Conservation (phyloP, 179 eudicot species). For the Beta lomatogona region DNA sequence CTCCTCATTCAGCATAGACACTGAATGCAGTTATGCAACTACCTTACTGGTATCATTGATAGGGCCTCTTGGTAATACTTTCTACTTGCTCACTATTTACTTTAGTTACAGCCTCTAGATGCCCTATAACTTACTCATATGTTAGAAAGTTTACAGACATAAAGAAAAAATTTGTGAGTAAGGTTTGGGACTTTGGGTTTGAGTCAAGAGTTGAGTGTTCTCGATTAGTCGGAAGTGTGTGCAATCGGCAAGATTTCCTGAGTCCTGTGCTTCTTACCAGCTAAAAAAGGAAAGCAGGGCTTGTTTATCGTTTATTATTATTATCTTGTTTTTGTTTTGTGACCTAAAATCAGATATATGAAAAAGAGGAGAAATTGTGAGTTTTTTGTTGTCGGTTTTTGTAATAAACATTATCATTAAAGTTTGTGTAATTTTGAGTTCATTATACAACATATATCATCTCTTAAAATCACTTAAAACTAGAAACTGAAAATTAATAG, state of each 20-base stretch:
- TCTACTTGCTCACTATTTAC: too few species aligned
- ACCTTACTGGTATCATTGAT: not conserved
- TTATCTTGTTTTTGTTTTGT: not conserved
- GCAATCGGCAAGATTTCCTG: not conserved
- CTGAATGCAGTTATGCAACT: not conserved
- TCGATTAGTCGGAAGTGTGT: too few species aligned
- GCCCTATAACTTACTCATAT: not conserved
- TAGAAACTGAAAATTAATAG: not conserved
- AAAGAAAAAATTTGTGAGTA: too few species aligned
- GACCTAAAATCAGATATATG: not conserved
- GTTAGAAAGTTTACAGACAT: not conserved
- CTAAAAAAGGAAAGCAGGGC: too few species aligned
- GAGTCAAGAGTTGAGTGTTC: too few species aligned
- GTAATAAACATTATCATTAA: too few species aligned
- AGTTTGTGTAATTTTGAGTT: not conserved
- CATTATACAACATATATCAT: not conserved
- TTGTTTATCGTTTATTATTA: too few species aligned
- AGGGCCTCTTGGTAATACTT: too few species aligned
- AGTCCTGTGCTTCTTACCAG: not conserved
- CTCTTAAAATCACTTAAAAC: too few species aligned
- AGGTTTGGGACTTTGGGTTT: too few species aligned
- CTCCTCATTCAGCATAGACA: not conserved
- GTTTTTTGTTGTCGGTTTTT: not conserved
- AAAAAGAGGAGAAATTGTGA: too few species aligned
- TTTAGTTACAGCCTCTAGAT: not conserved